Conservation (phyloP, 2,329 filamentous ascomycete species). For the Colletotrichum sojae region DNA sequence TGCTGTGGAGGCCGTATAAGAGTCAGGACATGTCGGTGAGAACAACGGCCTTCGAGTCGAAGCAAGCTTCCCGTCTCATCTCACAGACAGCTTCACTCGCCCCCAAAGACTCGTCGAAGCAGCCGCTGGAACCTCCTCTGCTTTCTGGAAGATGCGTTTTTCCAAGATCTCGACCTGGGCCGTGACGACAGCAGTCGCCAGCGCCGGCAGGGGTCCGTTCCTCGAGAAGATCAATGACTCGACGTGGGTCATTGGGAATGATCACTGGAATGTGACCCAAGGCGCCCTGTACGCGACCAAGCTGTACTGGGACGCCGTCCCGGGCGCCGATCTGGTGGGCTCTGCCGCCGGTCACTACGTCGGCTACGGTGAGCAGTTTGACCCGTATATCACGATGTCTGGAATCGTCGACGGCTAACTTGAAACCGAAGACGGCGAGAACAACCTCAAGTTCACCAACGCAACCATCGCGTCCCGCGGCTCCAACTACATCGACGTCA, state of each 20-base stretch:
- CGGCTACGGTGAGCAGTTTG: slow-evolving; percentile 25
- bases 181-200: slow-evolving; percentile 11
- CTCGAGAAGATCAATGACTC: slow-evolving; percentile 30
- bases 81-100: neutral
- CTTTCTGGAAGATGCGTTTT: slow-evolving; percentile 9
- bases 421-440: slow-evolving; percentile 28
- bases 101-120: neutral
- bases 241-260: slow-evolving; percentile 41
- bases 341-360: slow-evolving; percentile 37
- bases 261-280: slow-evolving; percentile 41
- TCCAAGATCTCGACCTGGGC: slow-evolving; percentile 9
- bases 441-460: slow-evolving; percentile 34
- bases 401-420: slow-evolving; percentile 15
- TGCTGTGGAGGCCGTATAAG: slow-evolving; percentile 1
- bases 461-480: slow-evolving; percentile 34
- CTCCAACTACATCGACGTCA: slow-evolving; percentile 38
- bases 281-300: slow-evolving; percentile 35
- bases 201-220: slow-evolving; percentile 36
- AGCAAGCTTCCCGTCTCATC: neutral
- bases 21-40: neutral
- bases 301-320: slow-evolving; percentile 38
- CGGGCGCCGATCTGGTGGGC: slow-evolving; percentile 38
- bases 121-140: neutral
- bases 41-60: neutral
- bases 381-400: neutral